These are phyloP conservation scores for Nitzschia sp. DNA, from an alignment of 108 stramenopile species.

Conservation along the genomic window DNA sequence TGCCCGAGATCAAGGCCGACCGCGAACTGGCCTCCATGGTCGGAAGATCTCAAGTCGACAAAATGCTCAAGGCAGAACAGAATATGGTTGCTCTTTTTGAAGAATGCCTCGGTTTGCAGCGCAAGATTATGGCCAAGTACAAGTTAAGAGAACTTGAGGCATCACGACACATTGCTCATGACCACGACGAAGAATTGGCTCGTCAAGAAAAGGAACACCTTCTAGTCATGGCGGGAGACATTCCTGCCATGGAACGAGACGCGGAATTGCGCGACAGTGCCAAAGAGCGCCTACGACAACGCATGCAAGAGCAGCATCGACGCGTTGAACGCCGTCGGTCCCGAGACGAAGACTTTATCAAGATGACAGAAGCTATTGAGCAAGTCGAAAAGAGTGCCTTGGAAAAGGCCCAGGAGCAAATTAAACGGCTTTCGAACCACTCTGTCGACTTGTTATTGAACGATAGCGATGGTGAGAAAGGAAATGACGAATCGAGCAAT, in stretches of 20 bases:
- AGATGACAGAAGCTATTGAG: neutral
- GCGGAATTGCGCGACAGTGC: neutral
- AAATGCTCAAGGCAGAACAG: neutral
- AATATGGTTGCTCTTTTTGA: neutral
- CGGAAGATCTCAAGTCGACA: conserved; percentile 1
- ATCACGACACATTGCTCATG: neutral
- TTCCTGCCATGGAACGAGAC: neutral
- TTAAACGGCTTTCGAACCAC: neutral
- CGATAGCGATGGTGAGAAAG: neutral
- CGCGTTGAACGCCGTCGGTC: neutral
- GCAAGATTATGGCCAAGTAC: conserved; percentile 10
- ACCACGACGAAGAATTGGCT: neutral
- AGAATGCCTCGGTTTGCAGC: conserved; percentile 6
- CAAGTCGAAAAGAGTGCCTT: neutral
- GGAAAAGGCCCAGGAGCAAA: neutral
- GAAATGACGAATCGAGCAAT: neutral
- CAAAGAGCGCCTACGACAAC: neutral
- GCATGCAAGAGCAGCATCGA: neutral
- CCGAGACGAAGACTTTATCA: neutral
- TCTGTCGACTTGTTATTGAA: neutral
- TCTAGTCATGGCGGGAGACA: neutral
- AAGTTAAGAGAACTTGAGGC: neutral
- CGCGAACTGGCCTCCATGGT: neutral
- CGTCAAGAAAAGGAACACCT: neutral
- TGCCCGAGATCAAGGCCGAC: neutral